Percentiles rank a stretch among this genome's conserved stretches.
These are phyloP conservation scores for Fusarium sp. DNA, from an alignment of 2,329 filamentous ascomycete species.

Conservation along the genomic window DNA sequence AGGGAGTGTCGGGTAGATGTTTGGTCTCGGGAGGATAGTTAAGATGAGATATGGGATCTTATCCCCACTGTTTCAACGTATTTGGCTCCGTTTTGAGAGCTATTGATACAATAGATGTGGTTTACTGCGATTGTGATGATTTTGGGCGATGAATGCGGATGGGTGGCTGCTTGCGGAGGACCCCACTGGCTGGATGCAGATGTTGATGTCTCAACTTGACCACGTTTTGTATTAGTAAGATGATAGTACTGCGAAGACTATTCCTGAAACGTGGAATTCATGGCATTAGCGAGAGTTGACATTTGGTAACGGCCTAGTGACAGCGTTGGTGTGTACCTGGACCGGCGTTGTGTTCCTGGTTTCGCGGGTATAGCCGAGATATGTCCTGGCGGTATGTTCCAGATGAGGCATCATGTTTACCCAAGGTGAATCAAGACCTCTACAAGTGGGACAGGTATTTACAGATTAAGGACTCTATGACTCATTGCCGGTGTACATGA, in stretches of 20 bases:
- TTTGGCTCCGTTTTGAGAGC: not conserved
- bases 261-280: not conserved
- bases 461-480: not conserved
- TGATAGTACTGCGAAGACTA: fast-evolving
- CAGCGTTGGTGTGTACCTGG: not conserved
- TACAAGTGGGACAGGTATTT: fast-evolving
- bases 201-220: not conserved
- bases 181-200: conserved; percentile 20
- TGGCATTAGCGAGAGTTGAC: fast-evolving
- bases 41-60: not conserved
- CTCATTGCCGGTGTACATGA: not conserved
- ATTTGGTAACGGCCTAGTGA: not conserved
- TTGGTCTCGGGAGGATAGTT: conserved; percentile 6
- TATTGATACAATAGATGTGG: not conserved
- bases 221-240: not conserved
- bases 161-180: conserved; percentile 14
- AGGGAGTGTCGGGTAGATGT: not conserved
- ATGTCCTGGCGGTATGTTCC: not conserved
- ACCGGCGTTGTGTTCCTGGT: not conserved
- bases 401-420: not conserved
- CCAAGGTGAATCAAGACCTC: not conserved
- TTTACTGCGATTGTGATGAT: not conserved
- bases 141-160: conserved; percentile 13
- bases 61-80: not conserved
- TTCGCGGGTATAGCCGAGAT: not conserved